These are phyloP conservation scores for Lepidium africanum DNA, from an alignment of 345 rosid species.

Conservation along the genomic window DNA sequence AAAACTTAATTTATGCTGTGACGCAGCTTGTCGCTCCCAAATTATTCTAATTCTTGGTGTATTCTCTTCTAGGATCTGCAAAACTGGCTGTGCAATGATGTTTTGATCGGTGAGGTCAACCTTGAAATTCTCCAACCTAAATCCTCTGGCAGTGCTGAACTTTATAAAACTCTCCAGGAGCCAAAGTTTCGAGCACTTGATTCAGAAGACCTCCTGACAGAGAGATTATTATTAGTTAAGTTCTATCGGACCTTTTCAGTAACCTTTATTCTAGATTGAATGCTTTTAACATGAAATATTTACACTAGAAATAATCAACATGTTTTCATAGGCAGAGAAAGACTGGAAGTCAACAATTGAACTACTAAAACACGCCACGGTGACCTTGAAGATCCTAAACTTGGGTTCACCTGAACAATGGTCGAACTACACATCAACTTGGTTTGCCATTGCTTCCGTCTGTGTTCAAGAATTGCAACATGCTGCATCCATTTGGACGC, in stretches of 20 bases:
- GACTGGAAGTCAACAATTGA: conserved; percentile 45
- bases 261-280: background rate
- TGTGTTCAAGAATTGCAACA: conserved; percentile 73
- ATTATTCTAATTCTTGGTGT: conserved; percentile 3
- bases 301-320: background rate
- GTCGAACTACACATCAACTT: conserved; percentile 44
- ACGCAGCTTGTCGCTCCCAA: background rate
- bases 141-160: conserved; percentile 29
- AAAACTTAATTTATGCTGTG: background rate
- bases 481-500: conserved; percentile 74
- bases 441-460: conserved; percentile 50
- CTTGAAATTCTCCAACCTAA: conserved; percentile 25
- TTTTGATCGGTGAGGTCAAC: conserved; percentile 22
- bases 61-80: conserved; percentile 48
- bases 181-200: conserved; percentile 51
- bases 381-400: conserved; percentile 47
- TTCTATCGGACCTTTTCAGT: background rate
- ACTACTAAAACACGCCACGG: conserved; percentile 46
- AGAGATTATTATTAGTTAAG: conserved; percentile 53
- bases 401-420: conserved; percentile 52
- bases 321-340: conserved; percentile 54
- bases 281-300: background rate
- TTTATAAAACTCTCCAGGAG: conserved; percentile 40
- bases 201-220: conserved; percentile 52
- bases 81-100: conserved; percentile 34